These are phyloP conservation scores for Yamadazyma epiphylla DNA, from an alignment of 1,139 yeast genomes.

Conservation along the genomic window DNA sequence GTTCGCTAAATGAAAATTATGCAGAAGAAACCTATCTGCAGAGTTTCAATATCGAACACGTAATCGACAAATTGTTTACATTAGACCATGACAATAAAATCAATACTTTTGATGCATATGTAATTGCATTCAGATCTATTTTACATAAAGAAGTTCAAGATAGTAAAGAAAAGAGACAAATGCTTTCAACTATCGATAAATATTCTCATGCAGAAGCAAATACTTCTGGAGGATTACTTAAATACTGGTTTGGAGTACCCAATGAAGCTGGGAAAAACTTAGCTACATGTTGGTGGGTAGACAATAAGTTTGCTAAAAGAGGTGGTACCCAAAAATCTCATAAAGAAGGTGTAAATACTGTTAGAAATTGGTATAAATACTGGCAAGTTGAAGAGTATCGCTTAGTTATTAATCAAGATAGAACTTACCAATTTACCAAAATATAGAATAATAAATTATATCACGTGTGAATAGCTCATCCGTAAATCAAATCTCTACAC, in stretches of 20 bases:
- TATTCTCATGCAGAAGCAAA: slow-evolving; percentile 28
- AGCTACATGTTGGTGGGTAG: slow-evolving; percentile 35
- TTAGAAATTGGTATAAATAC: slow-evolving; percentile 23
- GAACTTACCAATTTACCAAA: too few relatives aligned
- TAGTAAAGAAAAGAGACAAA: slow-evolving; percentile 17
- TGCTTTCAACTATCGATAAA: slow-evolving; percentile 21
- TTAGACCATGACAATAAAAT: too few relatives aligned
- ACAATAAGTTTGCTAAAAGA: slow-evolving; percentile 17
- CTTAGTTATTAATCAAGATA: slow-evolving; percentile 1
- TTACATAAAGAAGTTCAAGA: slow-evolving; percentile 20
- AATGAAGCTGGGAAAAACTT: slow-evolving; percentile 24
- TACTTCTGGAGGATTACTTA: slow-evolving; percentile 26
- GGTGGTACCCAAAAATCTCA: slow-evolving; percentile 30
- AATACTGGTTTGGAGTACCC: slow-evolving; percentile 32
- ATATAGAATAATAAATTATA: too few relatives aligned
- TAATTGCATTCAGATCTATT: slow-evolving; percentile 27
- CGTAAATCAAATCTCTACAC: too few relatives aligned
- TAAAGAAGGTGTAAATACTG: slow-evolving; percentile 23
- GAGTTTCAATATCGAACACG: slow-evolving; percentile 20
- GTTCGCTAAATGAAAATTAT: slow-evolving; percentile 13
- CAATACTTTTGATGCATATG: slow-evolving; percentile 10
- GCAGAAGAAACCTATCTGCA: slow-evolving; percentile 19
- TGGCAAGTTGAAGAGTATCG: slow-evolving; percentile 31
- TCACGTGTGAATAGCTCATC: too few relatives aligned
- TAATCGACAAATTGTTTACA: slow-evolving; percentile 15